Evolutionary conservation across 1,284 basidiomycete species (phyloP), one percentile per base, ranked within the genome.

Genomic region (Singerocomus inundabilis): DNA sequence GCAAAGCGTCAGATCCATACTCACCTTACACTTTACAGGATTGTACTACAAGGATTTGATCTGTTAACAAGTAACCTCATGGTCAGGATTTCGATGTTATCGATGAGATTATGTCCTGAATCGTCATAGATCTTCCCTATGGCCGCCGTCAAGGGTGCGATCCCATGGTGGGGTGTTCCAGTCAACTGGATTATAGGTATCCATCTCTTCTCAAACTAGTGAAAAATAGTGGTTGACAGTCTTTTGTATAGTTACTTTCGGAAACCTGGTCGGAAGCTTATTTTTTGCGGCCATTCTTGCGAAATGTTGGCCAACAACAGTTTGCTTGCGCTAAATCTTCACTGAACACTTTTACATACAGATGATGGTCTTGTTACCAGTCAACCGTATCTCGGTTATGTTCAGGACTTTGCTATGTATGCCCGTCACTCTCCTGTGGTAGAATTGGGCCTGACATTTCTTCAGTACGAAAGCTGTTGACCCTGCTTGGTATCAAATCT

Each of bases 1-100:
- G 35, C n/a, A 26, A 24, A 13, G 35, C 6, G 24, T 40, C 7
- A 13, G 21, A n/a, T 11, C 6, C 3, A 30, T 33, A 16, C 37
- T 48, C 7, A 51, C 25, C 25, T 29, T 24, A 11, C 15, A 25
- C 6, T 16, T 45, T 30, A 7, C 52, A 88, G 85, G 85, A 87
- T 88, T 53, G 77, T 85, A 15, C 70, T 88, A 21, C 82, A 86
- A 68, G 82, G 82, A 1, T 73, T 81, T 46, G 85, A 88, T 54
- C 74, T 88, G 2, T 65, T 88, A 38, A 88, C 85, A 49, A 87
- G 85, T 58, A 86, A 87, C 62, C 82, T 88, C 79, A 80, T 88
- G 84, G 84, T 86, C 55, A 44, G 70, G 47, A 11, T 11, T 4
- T 35, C 6, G 3, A 28, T 34, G 11, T 16, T 30, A 12, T 44